These are phyloP conservation scores for Aspergillus quadrilineatus DNA, from an alignment of 2,329 filamentous ascomycete genomes.

Conservation along the genomic window DNA sequence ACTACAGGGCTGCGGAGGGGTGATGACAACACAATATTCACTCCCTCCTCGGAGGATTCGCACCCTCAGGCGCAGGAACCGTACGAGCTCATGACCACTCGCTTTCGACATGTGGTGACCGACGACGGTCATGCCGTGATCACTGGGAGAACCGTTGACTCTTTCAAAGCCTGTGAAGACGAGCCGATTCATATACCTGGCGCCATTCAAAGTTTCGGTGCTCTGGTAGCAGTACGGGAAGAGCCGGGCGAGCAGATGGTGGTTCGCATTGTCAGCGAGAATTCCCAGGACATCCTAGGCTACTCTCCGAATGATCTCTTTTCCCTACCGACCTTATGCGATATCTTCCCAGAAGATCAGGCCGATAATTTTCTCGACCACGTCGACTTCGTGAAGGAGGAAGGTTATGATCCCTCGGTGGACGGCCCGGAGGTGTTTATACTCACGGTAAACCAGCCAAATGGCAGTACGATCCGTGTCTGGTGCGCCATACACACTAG, in stretches of 20 bases:
- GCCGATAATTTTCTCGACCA: slow-evolving; percentile 81
- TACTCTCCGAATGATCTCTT: slow-evolving; percentile 77
- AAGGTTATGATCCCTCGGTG: slow-evolving; percentile 69
- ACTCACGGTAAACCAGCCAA: slow-evolving; percentile 64
- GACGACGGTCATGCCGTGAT: slow-evolving; percentile 79
- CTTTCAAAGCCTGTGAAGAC: slow-evolving; percentile 79
- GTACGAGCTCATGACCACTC: slow-evolving; percentile 61
- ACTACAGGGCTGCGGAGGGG: neutral
- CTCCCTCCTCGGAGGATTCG: neutral
- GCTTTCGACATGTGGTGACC: slow-evolving; percentile 76
- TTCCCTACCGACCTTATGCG: slow-evolving; percentile 70
- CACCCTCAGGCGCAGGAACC: slow-evolving; percentile 33
- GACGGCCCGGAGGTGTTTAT: slow-evolving; percentile 88
- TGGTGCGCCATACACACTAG: slow-evolving; percentile 88
- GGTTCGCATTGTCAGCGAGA: slow-evolving; percentile 77
- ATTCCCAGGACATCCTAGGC: slow-evolving; percentile 71
- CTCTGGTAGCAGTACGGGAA: slow-evolving; percentile 67
- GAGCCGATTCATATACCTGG: slow-evolving; percentile 85
- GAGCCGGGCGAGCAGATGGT: slow-evolving; percentile 65
- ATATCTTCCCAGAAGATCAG: slow-evolving; percentile 80
- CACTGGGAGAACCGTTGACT: slow-evolving; percentile 70
- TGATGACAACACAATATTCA: neutral
- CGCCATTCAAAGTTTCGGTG: slow-evolving; percentile 77
- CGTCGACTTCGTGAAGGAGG: slow-evolving; percentile 82
- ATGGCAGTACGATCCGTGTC: slow-evolving; percentile 61